Conservation (phyloP, 2,329 filamentous ascomycete genomes). For the Cladophialophora immunda region DNA sequence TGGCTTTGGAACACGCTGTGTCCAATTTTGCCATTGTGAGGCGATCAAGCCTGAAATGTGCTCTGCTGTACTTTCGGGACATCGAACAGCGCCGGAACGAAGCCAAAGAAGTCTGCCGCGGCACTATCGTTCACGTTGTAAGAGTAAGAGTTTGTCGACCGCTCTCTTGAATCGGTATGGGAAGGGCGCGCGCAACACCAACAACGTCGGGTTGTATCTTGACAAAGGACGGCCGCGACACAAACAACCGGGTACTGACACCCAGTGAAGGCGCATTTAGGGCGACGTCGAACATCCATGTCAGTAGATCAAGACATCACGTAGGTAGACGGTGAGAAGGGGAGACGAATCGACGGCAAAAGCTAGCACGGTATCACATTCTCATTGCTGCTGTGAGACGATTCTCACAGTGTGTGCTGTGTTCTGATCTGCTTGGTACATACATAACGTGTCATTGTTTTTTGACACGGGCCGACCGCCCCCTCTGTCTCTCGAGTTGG, state of each 20-base stretch:
- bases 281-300: not conserved
- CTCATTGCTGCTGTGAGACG: conserved; percentile 1
- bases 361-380: not conserved
- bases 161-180: not conserved
- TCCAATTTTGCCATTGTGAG: not conserved
- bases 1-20: too few species aligned
- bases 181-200: not conserved
- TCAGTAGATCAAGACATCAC: not conserved
- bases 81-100: not conserved
- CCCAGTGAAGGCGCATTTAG: not conserved
- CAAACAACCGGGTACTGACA: not conserved
- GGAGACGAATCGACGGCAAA: not conserved
- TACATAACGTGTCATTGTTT: not conserved
- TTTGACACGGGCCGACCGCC: not conserved
- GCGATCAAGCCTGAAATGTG: not conserved
- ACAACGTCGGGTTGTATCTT: too few species aligned
- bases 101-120: not conserved
- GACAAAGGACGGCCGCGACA: not conserved
- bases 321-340: not conserved
- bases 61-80: not conserved
- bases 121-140: not conserved
- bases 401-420: conserved; percentile 1
- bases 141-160: not conserved
- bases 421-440: not conserved
- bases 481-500: not conserved